These are phyloP conservation scores for Tricholoma hemisulphureum DNA, from an alignment of 768 basidiomycete genomes.

Conservation along the genomic window DNA sequence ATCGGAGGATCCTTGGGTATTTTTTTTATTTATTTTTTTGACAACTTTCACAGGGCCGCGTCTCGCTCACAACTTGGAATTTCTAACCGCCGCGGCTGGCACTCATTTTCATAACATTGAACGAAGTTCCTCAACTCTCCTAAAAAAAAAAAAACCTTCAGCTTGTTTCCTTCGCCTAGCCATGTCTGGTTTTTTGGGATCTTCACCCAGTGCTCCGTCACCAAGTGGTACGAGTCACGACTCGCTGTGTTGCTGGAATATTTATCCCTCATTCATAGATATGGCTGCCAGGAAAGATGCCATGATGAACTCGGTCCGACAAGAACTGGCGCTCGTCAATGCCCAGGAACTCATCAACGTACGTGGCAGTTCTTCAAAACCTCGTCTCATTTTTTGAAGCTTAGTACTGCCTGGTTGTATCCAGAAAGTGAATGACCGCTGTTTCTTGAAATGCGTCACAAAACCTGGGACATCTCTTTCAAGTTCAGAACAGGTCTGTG, in stretches of 20 bases:
- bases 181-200: slow-evolving; percentile 58
- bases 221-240: slow-evolving; percentile 28
- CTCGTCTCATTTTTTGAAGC: background rate
- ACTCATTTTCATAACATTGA: background rate
- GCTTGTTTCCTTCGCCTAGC: slow-evolving; percentile 1
- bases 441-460: slow-evolving; percentile 72
- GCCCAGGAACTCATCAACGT: slow-evolving; percentile 84
- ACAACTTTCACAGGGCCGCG: background rate
- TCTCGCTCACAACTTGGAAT: background rate
- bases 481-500: slow-evolving; percentile 65
- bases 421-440: slow-evolving; percentile 79
- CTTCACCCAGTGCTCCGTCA: slow-evolving; percentile 28
- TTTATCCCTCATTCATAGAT: slow-evolving; percentile 28
- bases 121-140: background rate
- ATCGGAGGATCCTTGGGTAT: slow-evolving; percentile 12
- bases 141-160: too few relatives aligned
- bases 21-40: background rate
- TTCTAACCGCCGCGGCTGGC: background rate
- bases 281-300: slow-evolving; percentile 49
- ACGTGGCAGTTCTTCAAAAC: slow-evolving; percentile 20
- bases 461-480: slow-evolving; percentile 73
- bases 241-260: background rate
- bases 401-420: slow-evolving; percentile 2
- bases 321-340: slow-evolving; percentile 69
- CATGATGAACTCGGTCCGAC: slow-evolving; percentile 61